These are phyloP conservation scores for Lentinula boryana DNA, from an alignment of 768 basidiomycete genomes.

Conservation along the genomic window DNA sequence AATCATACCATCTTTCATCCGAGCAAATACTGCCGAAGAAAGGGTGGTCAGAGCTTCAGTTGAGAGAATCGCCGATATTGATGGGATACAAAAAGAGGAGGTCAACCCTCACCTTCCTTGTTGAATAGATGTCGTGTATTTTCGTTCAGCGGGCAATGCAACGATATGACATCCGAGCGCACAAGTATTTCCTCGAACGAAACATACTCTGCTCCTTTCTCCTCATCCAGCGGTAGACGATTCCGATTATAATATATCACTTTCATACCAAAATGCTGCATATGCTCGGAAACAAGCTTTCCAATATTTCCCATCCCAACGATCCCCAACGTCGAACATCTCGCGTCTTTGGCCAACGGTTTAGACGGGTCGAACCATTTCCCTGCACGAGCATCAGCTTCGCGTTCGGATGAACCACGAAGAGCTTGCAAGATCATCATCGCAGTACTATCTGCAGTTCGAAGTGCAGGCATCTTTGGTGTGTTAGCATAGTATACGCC, in stretches of 20 bases:
- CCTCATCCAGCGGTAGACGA: constrained; percentile 11
- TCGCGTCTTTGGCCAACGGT: constrained; percentile 11
- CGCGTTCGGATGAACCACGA: constrained; percentile 12
- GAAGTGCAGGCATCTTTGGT: constrained; percentile 12
- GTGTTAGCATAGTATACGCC: constrained; percentile 17
- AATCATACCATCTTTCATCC: constrained; percentile 36
- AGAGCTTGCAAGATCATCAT: constrained; percentile 16
- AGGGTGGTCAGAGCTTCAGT: not conserved
- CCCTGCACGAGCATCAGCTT: constrained; percentile 12
- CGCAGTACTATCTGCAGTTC: constrained; percentile 16
- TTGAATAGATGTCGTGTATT: constrained; percentile 14
- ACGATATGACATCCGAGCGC: constrained; percentile 15
- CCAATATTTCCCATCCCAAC: constrained; percentile 17
- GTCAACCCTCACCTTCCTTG: not conserved
- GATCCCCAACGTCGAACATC: constrained; percentile 16
- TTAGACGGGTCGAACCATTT: constrained; percentile 11
- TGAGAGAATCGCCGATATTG: no score
- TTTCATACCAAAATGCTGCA: constrained; percentile 17
- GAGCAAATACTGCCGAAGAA: constrained; percentile 8
- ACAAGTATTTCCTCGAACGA: constrained; percentile 13
- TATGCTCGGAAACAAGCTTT: constrained; percentile 12
- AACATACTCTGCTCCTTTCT: constrained; percentile 12
- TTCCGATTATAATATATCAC: constrained; percentile 15
- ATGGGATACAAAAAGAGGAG: no score
- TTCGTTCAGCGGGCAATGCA: constrained; percentile 15